Base-by-base conservation (phyloP, 352 stramenopile genomes). In the Globisporangium spiculum region DNA sequence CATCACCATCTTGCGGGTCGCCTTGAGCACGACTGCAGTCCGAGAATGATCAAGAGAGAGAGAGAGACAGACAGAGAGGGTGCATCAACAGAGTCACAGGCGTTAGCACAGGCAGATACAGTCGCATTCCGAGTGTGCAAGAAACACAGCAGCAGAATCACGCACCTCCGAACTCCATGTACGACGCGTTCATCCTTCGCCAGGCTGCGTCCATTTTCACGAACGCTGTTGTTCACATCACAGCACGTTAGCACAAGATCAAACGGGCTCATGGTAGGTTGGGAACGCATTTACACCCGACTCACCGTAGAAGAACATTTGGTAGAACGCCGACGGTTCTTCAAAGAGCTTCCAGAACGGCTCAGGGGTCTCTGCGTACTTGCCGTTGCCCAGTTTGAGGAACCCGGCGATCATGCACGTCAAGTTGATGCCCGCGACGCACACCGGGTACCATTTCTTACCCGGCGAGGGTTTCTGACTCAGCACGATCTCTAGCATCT, bases 141-240 rank as follows among this genome's bases (percentile, higher is more conserved):
- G 22, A 22, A 10, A 30, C 16, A 2, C 2, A 41, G 63, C 69
- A 41, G 63, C 69, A 32, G 27, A 32, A 56, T 2, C 12, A 34
- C 59, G n/a, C 74, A 96, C 88, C 77, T 46, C 79, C 77, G 75
- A 96, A 96, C 68, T 96, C 84, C 88, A 96, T 96, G 66, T 91
- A 92, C 12, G 88, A 92, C 14, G 82, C 85, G 69, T 92, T 92
- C 69, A 90, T 81, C 22, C 82, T 78, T 44, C 90, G 78, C 86
- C 84, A 94, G n/a, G 81, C 83, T 2, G 78, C 83, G 70, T 96
- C 80, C 88, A 96, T 93, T 63, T 96, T 96, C 50, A 90, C 58
- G 53, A 96, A 89, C 32, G 82, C 83, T 89, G 58, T 71, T 89
- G 58, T 69, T 63, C 26, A 71, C 4, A 22, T 4, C 22, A 41